Evolutionary conservation across 2,329 filamentous ascomycete species (phyloP).

Genomic region (Didymella pomorum): DNA sequence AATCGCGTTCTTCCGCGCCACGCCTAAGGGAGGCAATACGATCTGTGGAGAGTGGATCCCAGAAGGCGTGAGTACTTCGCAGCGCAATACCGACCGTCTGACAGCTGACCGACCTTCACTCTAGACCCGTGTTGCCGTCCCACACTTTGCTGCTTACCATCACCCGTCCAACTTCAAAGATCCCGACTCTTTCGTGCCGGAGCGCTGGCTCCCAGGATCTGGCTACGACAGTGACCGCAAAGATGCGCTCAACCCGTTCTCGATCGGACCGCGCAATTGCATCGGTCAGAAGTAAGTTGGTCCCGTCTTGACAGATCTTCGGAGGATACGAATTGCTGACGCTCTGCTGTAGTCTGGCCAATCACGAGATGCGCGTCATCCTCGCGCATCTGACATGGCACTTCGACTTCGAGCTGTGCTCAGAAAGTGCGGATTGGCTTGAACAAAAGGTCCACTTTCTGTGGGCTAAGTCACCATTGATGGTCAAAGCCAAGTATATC

Average conservation of each 20-base stretch:
- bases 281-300: too few relatives aligned
- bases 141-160: neutral
- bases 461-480: neutral
- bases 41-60: neutral
- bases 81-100: neutral
- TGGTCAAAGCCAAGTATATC: neutral
- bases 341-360: too few relatives aligned
- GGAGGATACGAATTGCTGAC: too few relatives aligned
- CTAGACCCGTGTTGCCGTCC: neutral
- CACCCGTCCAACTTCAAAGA: neutral
- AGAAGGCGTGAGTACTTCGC: too few relatives aligned
- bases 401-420: neutral
- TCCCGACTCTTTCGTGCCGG: neutral
- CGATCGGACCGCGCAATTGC: too few relatives aligned
- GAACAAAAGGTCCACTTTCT: neutral
- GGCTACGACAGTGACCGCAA: too few relatives aligned
- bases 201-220: neutral
- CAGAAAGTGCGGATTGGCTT: neutral
- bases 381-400: neutral
- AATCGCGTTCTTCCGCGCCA: neutral
- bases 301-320: too few relatives aligned
- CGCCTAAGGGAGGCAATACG: neutral
- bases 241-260: too few relatives aligned
- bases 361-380: too few relatives aligned
- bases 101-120: neutral